Evolutionary conservation across 176 grass and related monocot genomes (phyloP).

Genomic region (Tuctoria greenei): DNA sequence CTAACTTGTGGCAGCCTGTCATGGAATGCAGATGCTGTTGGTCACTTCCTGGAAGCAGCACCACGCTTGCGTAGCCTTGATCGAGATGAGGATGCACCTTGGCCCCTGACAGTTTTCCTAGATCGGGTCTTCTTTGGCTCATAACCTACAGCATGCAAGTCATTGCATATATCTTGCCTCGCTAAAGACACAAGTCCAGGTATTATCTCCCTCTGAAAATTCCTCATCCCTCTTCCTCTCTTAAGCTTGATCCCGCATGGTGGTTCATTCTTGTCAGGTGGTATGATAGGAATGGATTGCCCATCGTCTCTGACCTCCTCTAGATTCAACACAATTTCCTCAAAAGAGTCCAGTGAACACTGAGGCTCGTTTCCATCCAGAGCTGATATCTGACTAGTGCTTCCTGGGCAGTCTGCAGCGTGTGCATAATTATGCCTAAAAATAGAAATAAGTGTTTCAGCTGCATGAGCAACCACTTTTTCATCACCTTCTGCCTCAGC

Average conservation of each 20-base stretch:
- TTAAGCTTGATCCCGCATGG: constrained; percentile 57
- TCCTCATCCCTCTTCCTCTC: constrained; percentile 78
- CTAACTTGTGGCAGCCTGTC: not conserved
- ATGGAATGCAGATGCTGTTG: constrained; percentile 9
- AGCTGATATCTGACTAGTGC: constrained; percentile 18
- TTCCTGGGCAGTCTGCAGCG: not conserved
- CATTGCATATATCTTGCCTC: constrained; percentile 84
- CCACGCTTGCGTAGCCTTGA: constrained; percentile 9
- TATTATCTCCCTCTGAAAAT: constrained; percentile 87
- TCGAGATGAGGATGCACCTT: constrained; percentile 16
- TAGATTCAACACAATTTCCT: constrained; percentile 51
- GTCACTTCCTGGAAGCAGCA: constrained; percentile 17
- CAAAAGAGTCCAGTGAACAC: constrained; percentile 63
- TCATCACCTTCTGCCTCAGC: constrained; percentile 27
- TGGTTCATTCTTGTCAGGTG: constrained; percentile 40
- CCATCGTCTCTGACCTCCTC: constrained; percentile 70
- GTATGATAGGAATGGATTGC: constrained; percentile 31
- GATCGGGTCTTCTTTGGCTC: constrained; percentile 63
- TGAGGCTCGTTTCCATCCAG: constrained; percentile 27
- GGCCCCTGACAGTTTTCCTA: constrained; percentile 37
- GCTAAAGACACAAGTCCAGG: constrained; percentile 77
- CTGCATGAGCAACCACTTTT: constrained; percentile 38
- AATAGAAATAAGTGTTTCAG: constrained; percentile 74
- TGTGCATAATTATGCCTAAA: constrained; percentile 38
- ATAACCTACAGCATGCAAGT: constrained; percentile 70